Evolutionary conservation across 2,329 filamentous ascomycete genomes (phyloP), one percentile per base, ranked within the genome.

Genomic region (Alternaria tenuissima): DNA sequence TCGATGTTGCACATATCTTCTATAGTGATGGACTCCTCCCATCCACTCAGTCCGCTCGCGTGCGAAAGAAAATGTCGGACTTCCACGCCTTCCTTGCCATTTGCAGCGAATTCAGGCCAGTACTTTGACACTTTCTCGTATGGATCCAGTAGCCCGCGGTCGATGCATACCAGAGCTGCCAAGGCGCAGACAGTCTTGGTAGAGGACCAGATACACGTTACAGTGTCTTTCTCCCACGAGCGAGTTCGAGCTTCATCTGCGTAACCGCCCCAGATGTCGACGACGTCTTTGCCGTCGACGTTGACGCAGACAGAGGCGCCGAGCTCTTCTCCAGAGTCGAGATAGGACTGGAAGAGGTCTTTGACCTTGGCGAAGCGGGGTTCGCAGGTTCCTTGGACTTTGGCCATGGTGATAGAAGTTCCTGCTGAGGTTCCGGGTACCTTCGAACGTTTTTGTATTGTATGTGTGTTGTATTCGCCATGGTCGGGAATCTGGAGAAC

Each of bases 191-290:
- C 28, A 1, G 58, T 66, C 43, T 70, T 70, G 14, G 66, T 59
- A 2, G 54, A 55, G 5, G 67, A 70, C 66, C 63, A 70, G 9
- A 67, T 39, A 42, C 65, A 67, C 9, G 56, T 59, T 24, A 70
- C 63, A 2, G 67, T 69, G 43, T 69, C 47, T 41, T 67, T 56
- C 11, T 63, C 59, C 67, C 66, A 69, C 0, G 52, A 24, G 16
- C 47, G 53, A 0, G 59, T 64, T 14, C 54, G 59, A 26, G 52
- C 54, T 18, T 43, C 38, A 20, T 67, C 59, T 2, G 64, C 61
- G 12, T 63, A 57, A 12, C 67, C 67, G 22, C 67, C 67, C 59
- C 66, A 70, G 42, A 68, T n/a, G 26, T 70, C 64, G 12, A 70
- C 39, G 5, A 70, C 64, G 8, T 64, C 56, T n/a, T 59, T 61